A percentile compares a stretch with the other conserved stretches of the same genome.
Evolutionary conservation across 1,284 basidiomycete species (phyloP).

Genomic region (Rhizopogon hawkerae): DNA sequence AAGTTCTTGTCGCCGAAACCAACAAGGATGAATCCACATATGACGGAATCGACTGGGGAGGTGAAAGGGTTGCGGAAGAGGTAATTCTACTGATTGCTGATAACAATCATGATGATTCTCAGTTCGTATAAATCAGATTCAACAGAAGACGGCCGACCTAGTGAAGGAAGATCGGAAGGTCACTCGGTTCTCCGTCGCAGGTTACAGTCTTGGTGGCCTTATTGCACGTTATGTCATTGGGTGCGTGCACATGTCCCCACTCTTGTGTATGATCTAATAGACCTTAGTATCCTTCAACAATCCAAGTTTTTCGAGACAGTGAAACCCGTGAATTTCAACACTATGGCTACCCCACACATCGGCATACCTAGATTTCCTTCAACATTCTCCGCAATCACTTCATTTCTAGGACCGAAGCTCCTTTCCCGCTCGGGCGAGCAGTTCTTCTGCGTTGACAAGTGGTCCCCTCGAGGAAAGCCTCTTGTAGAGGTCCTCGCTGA

Average conservation of each 20-base stretch:
- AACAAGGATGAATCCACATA: constrained; percentile 57
- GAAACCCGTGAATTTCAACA: constrained; percentile 70
- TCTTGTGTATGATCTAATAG: constrained; percentile 6
- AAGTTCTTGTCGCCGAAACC: constrained; percentile 42
- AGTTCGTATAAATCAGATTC: constrained; percentile 33
- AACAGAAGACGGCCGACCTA: constrained; percentile 43
- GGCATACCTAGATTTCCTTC: constrained; percentile 57
- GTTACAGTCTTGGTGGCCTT: constrained; percentile 78
- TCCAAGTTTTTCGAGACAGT: constrained; percentile 62
- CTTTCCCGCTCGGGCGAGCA: constrained; percentile 83
- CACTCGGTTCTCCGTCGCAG: constrained; percentile 61
- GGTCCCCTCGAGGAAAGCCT: constrained; percentile 60
- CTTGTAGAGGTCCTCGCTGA: constrained; percentile 82
- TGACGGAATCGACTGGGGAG: constrained; percentile 71
- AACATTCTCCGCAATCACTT: constrained; percentile 49
- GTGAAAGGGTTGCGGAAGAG: constrained; percentile 61
- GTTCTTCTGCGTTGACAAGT: constrained; percentile 69
- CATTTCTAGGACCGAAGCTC: constrained; percentile 60
- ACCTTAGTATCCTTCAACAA: constrained; percentile 50
- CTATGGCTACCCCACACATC: constrained; percentile 77
- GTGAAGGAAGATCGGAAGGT: constrained; percentile 48
- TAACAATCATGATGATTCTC: not conserved
- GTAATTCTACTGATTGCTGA: constrained; percentile 25
- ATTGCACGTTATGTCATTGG: constrained; percentile 73
- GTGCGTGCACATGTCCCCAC: constrained; percentile 26